A percentile compares a stretch with the other conserved stretches of the same genome.
These are phyloP conservation scores for Lichtheimia ornata DNA, from an alignment of 371 early-diverging fungal genomes.

Conservation along the genomic window DNA sequence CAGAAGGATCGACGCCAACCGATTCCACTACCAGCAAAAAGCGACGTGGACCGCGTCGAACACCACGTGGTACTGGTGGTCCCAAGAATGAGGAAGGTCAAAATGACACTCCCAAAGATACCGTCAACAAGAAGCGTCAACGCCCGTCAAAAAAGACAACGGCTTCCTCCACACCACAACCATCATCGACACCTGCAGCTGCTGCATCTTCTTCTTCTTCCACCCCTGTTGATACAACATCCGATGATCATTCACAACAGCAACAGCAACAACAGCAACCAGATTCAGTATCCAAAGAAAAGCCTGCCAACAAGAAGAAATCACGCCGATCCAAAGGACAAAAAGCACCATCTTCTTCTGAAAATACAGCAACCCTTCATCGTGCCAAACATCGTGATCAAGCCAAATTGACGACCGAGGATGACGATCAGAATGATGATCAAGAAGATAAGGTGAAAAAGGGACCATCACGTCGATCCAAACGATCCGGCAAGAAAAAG, in stretches of 20 bases:
- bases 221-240: too few relatives aligned
- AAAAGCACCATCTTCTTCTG: background rate
- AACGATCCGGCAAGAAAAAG: slow-evolving; percentile 6
- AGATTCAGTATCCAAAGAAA: background rate
- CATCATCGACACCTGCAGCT: background rate
- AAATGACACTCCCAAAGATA: background rate
- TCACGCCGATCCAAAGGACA: background rate
- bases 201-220: background rate
- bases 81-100: background rate
- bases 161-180: background rate
- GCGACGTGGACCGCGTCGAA: too few relatives aligned
- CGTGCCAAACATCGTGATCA: slow-evolving; percentile 41
- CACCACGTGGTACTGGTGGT: background rate
- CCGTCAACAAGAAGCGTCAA: too few relatives aligned
- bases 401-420: slow-evolving; percentile 32
- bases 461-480: background rate
- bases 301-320: background rate
- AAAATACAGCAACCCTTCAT: background rate
- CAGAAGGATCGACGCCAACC: background rate
- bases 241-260: background rate
- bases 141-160: too few relatives aligned
- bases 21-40: background rate
- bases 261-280: slow-evolving; percentile 6
- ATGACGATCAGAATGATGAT: background rate
- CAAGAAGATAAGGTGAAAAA: background rate